Percentiles rank a stretch among this genome's conserved stretches.
phyloP scores from a whole-genome alignment of 2,329 filamentous ascomycete genomes.

The Phialemonium atrogriseum region DNA sequence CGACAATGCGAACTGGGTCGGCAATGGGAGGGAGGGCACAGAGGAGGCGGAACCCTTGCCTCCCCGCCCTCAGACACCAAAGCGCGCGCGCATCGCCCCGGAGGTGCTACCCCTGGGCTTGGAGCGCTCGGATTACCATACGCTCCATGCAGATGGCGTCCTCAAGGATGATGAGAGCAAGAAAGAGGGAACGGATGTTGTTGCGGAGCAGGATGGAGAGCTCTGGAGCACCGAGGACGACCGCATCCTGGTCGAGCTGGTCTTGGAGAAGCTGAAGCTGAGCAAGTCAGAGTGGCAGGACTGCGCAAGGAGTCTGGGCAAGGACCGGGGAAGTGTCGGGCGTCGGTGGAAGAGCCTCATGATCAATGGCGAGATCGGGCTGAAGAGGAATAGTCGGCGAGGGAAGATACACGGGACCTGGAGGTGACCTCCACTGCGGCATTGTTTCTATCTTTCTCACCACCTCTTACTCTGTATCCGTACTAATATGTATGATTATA shows the following conservation, averaged over 20 bases:
- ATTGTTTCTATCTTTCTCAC: slow-evolving; percentile 5
- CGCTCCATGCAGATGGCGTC: slow-evolving; percentile 27
- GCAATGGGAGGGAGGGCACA: slow-evolving; percentile 13
- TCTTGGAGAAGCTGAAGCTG: slow-evolving; percentile 58
- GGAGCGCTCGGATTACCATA: slow-evolving; percentile 50
- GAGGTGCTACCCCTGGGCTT: slow-evolving; percentile 53
- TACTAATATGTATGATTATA: not conserved
- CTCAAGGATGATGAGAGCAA: slow-evolving; percentile 14
- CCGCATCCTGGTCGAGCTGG: slow-evolving; percentile 56
- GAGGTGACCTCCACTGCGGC: slow-evolving; percentile 28
- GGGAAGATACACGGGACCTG: slow-evolving; percentile 46
- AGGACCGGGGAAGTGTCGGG: slow-evolving; percentile 47
- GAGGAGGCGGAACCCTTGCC: slow-evolving; percentile 14
- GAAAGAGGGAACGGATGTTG: slow-evolving; percentile 26
- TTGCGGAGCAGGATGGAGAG: slow-evolving; percentile 35
- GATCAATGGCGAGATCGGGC: slow-evolving; percentile 48
- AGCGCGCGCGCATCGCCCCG: slow-evolving; percentile 52
- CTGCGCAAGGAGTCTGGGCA: slow-evolving; percentile 55
- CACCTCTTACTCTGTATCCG: not conserved
- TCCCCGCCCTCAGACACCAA: slow-evolving; percentile 43
- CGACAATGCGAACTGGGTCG: slow-evolving; percentile 9
- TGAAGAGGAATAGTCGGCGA: slow-evolving; percentile 41
- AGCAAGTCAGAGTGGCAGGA: slow-evolving; percentile 60
- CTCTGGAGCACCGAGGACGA: slow-evolving; percentile 58
- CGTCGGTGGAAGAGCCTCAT: slow-evolving; percentile 57